Evolutionary conservation across 1,139 yeast species (phyloP).

Genomic region (Lodderomyces theae): DNA sequence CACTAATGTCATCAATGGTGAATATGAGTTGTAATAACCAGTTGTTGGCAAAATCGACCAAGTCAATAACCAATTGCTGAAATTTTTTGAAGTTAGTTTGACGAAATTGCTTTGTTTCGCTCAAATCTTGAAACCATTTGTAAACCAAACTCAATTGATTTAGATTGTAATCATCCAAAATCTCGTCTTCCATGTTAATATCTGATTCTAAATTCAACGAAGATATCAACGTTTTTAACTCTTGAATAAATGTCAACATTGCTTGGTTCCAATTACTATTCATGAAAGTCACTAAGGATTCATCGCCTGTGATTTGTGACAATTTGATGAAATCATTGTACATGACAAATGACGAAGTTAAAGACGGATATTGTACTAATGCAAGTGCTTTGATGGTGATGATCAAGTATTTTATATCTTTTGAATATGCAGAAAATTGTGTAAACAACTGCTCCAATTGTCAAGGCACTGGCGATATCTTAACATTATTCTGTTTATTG

Average conservation of each 20-base stretch:
- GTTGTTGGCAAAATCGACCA: constrained; percentile 31
- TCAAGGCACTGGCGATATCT: constrained; percentile 22
- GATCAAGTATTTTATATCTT: constrained; percentile 16
- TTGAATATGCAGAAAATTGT: constrained; percentile 19
- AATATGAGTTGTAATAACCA: constrained; percentile 30
- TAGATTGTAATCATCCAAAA: constrained; percentile 22
- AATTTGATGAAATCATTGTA: constrained; percentile 37
- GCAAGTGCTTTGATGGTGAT: constrained; percentile 33
- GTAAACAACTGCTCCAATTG: constrained; percentile 21
- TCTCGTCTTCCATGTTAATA: constrained; percentile 7
- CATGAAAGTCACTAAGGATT: constrained; percentile 20
- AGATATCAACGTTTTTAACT: constrained; percentile 18
- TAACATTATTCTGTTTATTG: constrained; percentile 3
- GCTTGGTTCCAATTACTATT: constrained; percentile 23
- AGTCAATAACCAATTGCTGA: constrained; percentile 24
- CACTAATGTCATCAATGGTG: constrained; percentile 34
- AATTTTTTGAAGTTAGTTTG: constrained; percentile 29
- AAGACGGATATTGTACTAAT: constrained; percentile 31
- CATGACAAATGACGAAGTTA: constrained; percentile 31
- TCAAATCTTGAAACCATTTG: constrained; percentile 26
- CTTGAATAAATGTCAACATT: constrained; percentile 21
- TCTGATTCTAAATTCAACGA: constrained; percentile 19
- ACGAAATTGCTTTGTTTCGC: constrained; percentile 21
- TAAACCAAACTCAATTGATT: constrained; percentile 23
- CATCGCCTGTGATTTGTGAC: constrained; percentile 10